Conservation (phyloP, 2,329 filamentous ascomycete genomes). For the Colletotrichum orbiculare region DNA sequence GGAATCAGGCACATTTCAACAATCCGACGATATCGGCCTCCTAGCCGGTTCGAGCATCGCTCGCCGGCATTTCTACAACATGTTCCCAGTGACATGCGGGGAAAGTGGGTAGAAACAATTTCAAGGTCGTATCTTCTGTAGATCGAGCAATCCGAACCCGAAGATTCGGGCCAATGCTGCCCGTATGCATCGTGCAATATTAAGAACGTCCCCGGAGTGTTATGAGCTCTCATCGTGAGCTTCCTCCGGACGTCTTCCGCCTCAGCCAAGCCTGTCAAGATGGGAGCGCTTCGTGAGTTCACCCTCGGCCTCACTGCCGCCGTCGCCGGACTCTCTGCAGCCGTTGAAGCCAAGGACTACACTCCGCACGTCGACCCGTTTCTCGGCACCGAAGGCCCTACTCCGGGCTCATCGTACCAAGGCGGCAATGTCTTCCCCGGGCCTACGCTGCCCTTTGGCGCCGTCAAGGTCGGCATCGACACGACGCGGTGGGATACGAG, state of each 20-base stretch:
- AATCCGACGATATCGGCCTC: constrained; percentile 10
- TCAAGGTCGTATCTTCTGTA: constrained; percentile 11
- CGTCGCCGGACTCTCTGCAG: background rate
- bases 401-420: constrained; percentile 55
- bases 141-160: constrained; percentile 21
- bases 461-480: constrained; percentile 57
- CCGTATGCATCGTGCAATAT: background rate
- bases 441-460: constrained; percentile 55
- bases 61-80: constrained; percentile 16
- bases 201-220: too few species aligned
- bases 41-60: constrained; percentile 25
- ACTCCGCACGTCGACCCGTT: constrained; percentile 56
- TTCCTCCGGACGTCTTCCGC: background rate
- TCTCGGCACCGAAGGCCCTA: constrained; percentile 59
- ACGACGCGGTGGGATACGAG: constrained; percentile 43
- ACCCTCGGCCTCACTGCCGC: constrained; percentile 1
- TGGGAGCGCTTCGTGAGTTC: constrained; percentile 8
- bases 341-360: constrained; percentile 18
- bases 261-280: background rate
- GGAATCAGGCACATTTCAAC: background rate
- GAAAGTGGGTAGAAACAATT: constrained; percentile 23
- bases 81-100: constrained; percentile 11
- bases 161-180: constrained; percentile 18
- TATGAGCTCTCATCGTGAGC: too few species aligned
- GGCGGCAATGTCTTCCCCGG: constrained; percentile 58